A percentile compares a stretch with the other conserved stretches of the same genome.
phyloP scores from a whole-genome alignment of 2,329 filamentous ascomycete species.

The Arachnomyces sp. region DNA sequence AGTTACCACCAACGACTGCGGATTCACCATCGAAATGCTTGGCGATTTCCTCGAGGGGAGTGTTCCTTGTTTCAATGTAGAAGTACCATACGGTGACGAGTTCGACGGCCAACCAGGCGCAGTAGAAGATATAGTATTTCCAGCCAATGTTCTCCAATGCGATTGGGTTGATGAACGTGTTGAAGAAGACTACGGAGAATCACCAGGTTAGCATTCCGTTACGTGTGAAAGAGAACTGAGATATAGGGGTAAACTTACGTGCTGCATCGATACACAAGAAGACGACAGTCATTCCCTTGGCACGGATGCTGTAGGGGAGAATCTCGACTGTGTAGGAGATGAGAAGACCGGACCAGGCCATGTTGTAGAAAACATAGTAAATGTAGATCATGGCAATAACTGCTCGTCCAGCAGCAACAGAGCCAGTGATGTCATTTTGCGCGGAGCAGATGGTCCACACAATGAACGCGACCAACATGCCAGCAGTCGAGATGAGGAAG shows the following conservation, averaged over 20 bases:
- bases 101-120: conserved; percentile 24
- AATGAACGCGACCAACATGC: conserved; percentile 39
- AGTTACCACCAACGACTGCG: conserved; percentile 15
- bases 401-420: conserved; percentile 26
- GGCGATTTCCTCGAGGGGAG: conserved; percentile 31
- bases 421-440: conserved; percentile 22
- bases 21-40: conserved; percentile 20
- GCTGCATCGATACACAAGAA: conserved; percentile 25
- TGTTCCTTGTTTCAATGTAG: conserved; percentile 27
- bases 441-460: conserved; percentile 35
- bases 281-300: conserved; percentile 34
- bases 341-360: conserved; percentile 30
- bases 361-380: conserved; percentile 34
- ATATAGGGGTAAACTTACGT: conserved; percentile 25
- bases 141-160: conserved; percentile 25
- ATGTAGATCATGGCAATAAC: conserved; percentile 38
- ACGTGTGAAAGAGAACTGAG: conserved; percentile 7
- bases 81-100: conserved; percentile 27
- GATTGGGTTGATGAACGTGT: conserved; percentile 27
- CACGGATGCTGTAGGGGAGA: conserved; percentile 41
- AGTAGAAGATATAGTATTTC: conserved; percentile 34
- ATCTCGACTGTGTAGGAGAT: conserved; percentile 40
- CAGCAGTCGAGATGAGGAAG: conserved; percentile 33
- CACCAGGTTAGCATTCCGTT: no score
- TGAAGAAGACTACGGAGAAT: conserved; percentile 22